phyloP scores from a whole-genome alignment of 768 basidiomycete genomes.

The Harrya chromipes region DNA sequence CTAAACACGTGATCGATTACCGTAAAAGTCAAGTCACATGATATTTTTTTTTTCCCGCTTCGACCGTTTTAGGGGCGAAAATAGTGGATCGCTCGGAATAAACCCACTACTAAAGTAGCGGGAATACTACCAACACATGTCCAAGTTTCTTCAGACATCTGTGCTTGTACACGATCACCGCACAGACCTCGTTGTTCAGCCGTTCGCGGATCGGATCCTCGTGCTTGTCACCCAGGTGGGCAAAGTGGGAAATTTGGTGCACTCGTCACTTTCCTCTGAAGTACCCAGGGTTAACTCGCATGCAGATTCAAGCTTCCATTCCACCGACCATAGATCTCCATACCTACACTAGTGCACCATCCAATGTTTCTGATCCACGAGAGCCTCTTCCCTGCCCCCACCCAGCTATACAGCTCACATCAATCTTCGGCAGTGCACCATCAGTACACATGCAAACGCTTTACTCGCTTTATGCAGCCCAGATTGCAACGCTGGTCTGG shows the following conservation, averaged over 20 bases:
- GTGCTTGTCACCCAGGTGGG: constrained; percentile 90
- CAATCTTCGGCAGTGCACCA: constrained; percentile 72
- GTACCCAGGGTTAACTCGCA: constrained; percentile 5
- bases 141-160: constrained; percentile 40
- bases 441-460: constrained; percentile 67
- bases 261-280: constrained; percentile 7
- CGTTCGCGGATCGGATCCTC: constrained; percentile 74
- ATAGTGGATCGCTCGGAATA: no score
- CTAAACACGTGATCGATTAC: no score
- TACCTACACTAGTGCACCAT: constrained; percentile 29
- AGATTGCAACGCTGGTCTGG: constrained; percentile 87
- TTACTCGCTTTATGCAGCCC: constrained; percentile 79
- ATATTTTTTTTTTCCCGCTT: no score
- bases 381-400: constrained; percentile 55
- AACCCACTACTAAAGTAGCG: no score
- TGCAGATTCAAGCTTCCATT: constrained; percentile 76
- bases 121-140: constrained; percentile 17
- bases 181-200: constrained; percentile 78
- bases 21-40: no score
- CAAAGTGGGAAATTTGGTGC: constrained; percentile 85
- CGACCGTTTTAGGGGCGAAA: no score
- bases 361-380: constrained; percentile 33
- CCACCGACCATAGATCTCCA: constrained; percentile 59
- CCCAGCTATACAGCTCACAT: constrained; percentile 70
- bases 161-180: constrained; percentile 50